Conservation (phyloP, 495 filamentous ascomycete genomes). For the Immersiella caudata region DNA sequence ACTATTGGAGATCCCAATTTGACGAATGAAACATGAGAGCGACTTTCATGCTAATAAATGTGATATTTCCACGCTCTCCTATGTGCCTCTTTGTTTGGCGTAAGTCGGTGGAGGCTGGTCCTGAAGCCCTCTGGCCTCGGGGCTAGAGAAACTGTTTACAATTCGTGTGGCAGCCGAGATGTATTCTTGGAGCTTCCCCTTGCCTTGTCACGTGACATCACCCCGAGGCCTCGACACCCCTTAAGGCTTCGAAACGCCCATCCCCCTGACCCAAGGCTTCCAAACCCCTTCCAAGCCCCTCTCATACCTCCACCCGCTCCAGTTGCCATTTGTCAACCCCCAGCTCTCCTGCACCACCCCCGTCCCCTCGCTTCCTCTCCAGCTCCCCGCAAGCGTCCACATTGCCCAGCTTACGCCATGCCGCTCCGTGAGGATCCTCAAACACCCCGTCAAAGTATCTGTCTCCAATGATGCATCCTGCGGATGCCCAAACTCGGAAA, state of each 20-base stretch:
- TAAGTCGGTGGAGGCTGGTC: no score
- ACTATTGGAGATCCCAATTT: no score
- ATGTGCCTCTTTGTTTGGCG: no score
- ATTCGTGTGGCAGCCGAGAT: no score
- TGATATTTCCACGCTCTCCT: no score
- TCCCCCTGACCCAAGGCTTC: constrained; percentile 42
- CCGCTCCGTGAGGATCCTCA: constrained; percentile 48
- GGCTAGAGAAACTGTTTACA: no score
- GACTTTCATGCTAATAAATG: no score
- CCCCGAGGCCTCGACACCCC: background rate
- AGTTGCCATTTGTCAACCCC: constrained; percentile 47
- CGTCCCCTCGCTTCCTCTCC: constrained; percentile 39
- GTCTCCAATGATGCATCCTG: constrained; percentile 44
- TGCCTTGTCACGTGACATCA: background rate
- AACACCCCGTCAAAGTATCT: constrained; percentile 49
- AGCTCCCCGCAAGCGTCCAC: constrained; percentile 56
- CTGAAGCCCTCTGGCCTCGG: no score
- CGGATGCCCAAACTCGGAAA: constrained; percentile 54
- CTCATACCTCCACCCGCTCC: constrained; percentile 45
- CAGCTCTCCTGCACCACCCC: constrained; percentile 54
- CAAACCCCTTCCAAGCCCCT: constrained; percentile 40
- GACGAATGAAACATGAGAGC: no score
- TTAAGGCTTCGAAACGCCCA: constrained; percentile 32
- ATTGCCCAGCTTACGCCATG: constrained; percentile 56
- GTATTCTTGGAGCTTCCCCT: no score